These are phyloP conservation scores for Colletotrichum lentis DNA, from an alignment of 2,329 filamentous ascomycete genomes.

Conservation along the genomic window DNA sequence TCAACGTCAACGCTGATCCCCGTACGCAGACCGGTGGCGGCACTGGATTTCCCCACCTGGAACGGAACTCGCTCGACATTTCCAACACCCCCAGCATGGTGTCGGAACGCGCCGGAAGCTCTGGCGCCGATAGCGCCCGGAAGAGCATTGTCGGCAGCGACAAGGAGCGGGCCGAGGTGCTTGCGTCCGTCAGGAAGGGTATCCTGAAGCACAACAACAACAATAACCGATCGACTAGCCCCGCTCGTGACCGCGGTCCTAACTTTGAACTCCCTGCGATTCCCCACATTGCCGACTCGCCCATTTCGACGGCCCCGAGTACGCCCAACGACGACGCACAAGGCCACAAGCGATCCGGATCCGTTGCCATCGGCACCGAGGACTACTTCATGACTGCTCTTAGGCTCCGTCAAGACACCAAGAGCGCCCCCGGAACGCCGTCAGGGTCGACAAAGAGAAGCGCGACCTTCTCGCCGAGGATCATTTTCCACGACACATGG, in stretches of 20 bases:
- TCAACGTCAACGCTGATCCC: conserved; percentile 76
- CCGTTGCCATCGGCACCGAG: conserved; percentile 78
- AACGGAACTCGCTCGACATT: conserved; percentile 81
- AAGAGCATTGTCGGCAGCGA: conserved; percentile 94
- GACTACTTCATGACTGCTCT: conserved; percentile 89
- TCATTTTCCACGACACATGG: conserved; percentile 97
- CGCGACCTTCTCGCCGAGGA: conserved; percentile 86
- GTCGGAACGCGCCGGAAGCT: conserved; percentile 63
- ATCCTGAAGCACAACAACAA: conserved; percentile 90
- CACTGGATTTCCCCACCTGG: conserved; percentile 84
- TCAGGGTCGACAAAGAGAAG: conserved; percentile 69
- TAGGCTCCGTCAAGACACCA: conserved; percentile 76
- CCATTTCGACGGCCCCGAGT: conserved; percentile 84
- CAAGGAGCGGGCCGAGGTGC: conserved; percentile 86
- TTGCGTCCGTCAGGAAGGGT: conserved; percentile 92
- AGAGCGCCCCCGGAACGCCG: conserved; percentile 82
- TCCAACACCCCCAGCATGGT: conserved; percentile 55
- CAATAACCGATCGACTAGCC: conserved; percentile 34
- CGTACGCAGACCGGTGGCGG: conserved; percentile 73
- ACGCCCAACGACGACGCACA: conserved; percentile 83
- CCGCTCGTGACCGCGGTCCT: conserved; percentile 30
- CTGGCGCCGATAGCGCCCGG: conserved; percentile 68
- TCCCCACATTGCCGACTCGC: conserved; percentile 75
- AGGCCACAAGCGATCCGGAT: conserved; percentile 71
- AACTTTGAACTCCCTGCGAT: conserved; percentile 62